phyloP scores from a whole-genome alignment of 2,329 filamentous ascomycete genomes.

The Aureobasidium musti region DNA sequence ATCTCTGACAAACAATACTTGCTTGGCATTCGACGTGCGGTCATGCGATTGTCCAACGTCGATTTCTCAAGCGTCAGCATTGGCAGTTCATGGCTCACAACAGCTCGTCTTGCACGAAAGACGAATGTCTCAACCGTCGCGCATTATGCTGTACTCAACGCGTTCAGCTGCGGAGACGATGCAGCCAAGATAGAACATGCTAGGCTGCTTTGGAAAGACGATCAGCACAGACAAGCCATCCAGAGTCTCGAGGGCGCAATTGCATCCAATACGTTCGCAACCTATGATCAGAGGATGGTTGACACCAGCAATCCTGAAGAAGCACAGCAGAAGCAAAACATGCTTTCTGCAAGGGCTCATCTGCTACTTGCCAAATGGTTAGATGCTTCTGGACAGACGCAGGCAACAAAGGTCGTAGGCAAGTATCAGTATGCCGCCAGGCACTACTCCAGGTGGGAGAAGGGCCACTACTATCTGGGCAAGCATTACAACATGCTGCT shows the following conservation, averaged over 20 bases:
- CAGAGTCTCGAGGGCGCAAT: slow-evolving; percentile 87
- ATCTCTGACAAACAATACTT: slow-evolving; percentile 93
- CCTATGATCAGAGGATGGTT: slow-evolving; percentile 44
- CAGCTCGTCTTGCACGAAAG: slow-evolving; percentile 83
- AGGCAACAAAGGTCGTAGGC: slow-evolving; percentile 73
- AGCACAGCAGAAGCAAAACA: slow-evolving; percentile 54
- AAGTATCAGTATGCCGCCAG: slow-evolving; percentile 83
- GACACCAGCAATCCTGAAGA: slow-evolving; percentile 37
- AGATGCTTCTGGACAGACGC: slow-evolving; percentile 89
- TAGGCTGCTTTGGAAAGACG: slow-evolving; percentile 87
- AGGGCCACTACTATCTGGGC: slow-evolving; percentile 94
- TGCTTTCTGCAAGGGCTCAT: slow-evolving; percentile 75
- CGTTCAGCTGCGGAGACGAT: slow-evolving; percentile 78
- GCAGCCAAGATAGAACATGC: slow-evolving; percentile 94
- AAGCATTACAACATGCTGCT: slow-evolving; percentile 96
- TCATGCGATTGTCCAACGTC: slow-evolving; percentile 68
- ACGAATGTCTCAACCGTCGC: slow-evolving; percentile 80
- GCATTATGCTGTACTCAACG: slow-evolving; percentile 90
- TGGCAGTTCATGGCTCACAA: slow-evolving; percentile 81
- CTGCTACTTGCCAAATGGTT: slow-evolving; percentile 95
- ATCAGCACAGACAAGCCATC: slow-evolving; percentile 91
- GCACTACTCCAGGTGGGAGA: slow-evolving; percentile 76
- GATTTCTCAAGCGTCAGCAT: slow-evolving; percentile 71
- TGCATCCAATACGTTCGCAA: slow-evolving; percentile 71
- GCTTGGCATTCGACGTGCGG: slow-evolving; percentile 78